These are phyloP conservation scores for Hypoxylon subgilvum DNA, from an alignment of 495 filamentous ascomycete species.

Conservation along the genomic window DNA sequence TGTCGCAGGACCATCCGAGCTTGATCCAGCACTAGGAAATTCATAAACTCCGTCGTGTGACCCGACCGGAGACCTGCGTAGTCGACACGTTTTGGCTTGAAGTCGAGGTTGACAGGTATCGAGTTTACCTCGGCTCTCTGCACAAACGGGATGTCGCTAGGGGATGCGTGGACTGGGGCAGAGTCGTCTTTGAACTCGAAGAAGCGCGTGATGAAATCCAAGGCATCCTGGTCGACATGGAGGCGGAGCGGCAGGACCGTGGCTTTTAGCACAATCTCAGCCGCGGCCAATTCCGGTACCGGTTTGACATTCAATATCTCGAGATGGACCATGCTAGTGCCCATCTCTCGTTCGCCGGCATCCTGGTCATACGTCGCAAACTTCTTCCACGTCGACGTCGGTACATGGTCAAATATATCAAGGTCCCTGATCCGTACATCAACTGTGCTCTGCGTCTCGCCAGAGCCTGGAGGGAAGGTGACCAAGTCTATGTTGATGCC, in stretches of 20 bases:
- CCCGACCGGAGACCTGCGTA: constrained; percentile 94
- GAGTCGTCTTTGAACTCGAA: constrained; percentile 95
- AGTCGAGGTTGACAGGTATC: constrained; percentile 84
- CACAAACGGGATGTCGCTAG: constrained; percentile 81
- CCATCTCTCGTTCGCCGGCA: constrained; percentile 80
- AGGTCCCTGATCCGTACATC: constrained; percentile 82
- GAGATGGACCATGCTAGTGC: constrained; percentile 85
- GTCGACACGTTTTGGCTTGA: constrained; percentile 96
- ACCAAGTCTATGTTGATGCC: constrained; percentile 85
- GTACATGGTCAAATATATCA: constrained; percentile 92
- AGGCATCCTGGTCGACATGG: constrained; percentile 96
- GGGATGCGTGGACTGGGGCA: constrained; percentile 53
- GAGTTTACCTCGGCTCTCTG: constrained; percentile 88
- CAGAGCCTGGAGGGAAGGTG: constrained; percentile 75
- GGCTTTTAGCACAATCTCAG: constrained; percentile 87
- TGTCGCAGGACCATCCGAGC: constrained; percentile 85
- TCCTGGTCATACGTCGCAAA: constrained; percentile 94
- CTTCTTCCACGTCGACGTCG: constrained; percentile 97
- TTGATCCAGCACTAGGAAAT: constrained; percentile 91
- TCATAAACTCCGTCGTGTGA: constrained; percentile 99
- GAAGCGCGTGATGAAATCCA: constrained; percentile 96
- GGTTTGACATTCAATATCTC: constrained; percentile 88
- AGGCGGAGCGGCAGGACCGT: constrained; percentile 85
- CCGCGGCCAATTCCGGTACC: constrained; percentile 79
- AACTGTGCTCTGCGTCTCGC: constrained; percentile 83